Evolutionary conservation across 495 filamentous ascomycete genomes (phyloP), one percentile per base, ranked within the genome.

Genomic region (Antarctomyces pellizariae): DNA sequence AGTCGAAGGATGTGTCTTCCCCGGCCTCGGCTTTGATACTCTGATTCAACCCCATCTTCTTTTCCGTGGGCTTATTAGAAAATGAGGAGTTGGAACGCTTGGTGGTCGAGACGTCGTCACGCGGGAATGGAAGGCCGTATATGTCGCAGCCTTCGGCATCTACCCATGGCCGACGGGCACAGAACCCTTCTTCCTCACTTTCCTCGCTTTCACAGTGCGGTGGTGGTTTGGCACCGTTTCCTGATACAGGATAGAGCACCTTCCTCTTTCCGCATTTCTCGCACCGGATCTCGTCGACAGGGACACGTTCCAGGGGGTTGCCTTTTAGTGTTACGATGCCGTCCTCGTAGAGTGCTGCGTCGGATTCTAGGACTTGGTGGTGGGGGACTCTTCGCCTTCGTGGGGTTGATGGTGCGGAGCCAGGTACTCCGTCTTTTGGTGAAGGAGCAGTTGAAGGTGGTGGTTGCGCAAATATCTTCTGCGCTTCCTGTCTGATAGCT

Each of bases 131-230:
- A 41, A 80, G 79, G 26, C 75, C 77, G 43, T 86, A 78, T 22
- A 84, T 73, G 42, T 89, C 78, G 48, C 69, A 70, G 28, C 74
- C 73, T 2, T 69, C 64, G 39, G 68, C 63, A 29, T 63, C 62
- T 39, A 75, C 67, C 48, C 70, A 69, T 7, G 78, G 76, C 26
- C 68, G 67, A 31, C 64, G 70, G 38, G 68, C 68, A 56, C 78
- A 89, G 49, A 83, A 89, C 46, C 63, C 54, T 36, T 61, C 49
- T 35, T 62, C 54, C 1, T 62, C 59, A 33, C 75, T 68, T 3
- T 50, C 49, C 19, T 7, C 19, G 11, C 7, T 7, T 22, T 22
- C 19, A n/a, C n/a, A n/a, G n/a, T n/a, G n/a, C n/a, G n/a, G n/a
- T 4, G 64, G 62, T 36, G 64, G 61, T 18, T 53, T 52, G 12